Conservation (phyloP, 2,329 filamentous ascomycete species). For the Ilyonectria robusta region DNA sequence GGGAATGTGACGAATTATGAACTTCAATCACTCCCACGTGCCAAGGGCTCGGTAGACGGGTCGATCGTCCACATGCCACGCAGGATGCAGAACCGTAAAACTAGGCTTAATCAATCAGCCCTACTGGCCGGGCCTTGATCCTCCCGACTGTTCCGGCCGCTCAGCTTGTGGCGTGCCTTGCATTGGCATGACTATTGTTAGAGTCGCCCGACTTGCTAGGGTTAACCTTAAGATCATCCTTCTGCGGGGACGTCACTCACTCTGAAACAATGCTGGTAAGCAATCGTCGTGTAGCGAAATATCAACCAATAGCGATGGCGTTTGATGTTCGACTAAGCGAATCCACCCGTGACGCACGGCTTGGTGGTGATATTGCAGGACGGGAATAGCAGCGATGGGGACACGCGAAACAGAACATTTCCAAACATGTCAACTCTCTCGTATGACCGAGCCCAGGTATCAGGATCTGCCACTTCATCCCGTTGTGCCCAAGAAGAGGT, state of each 20-base stretch:
- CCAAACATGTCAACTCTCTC: neutral
- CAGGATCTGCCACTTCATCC: neutral
- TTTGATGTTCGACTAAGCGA: neutral
- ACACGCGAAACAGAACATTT: neutral
- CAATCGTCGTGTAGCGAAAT: neutral
- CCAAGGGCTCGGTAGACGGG: neutral
- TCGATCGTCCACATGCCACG: too few species aligned
- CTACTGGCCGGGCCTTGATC: neutral
- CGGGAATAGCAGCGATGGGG: neutral
- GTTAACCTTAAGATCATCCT: neutral
- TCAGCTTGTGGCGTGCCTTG: neutral
- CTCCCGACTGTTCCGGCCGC: neutral
- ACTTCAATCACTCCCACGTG: neutral
- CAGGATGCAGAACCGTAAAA: neutral
- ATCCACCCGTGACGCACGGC: too few species aligned
- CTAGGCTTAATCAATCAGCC: neutral
- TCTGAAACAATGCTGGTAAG: neutral
- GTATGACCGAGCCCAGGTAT: neutral
- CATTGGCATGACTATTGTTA: neutral
- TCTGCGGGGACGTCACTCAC: neutral
- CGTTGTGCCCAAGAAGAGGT: neutral
- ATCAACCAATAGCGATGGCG: neutral
- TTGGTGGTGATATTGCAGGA: neutral
- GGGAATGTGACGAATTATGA: neutral
- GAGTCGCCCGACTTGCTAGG: neutral